Evolutionary conservation across 108 stramenopile genomes (phyloP).

Genomic region (Epithemia pelagica): DNA sequence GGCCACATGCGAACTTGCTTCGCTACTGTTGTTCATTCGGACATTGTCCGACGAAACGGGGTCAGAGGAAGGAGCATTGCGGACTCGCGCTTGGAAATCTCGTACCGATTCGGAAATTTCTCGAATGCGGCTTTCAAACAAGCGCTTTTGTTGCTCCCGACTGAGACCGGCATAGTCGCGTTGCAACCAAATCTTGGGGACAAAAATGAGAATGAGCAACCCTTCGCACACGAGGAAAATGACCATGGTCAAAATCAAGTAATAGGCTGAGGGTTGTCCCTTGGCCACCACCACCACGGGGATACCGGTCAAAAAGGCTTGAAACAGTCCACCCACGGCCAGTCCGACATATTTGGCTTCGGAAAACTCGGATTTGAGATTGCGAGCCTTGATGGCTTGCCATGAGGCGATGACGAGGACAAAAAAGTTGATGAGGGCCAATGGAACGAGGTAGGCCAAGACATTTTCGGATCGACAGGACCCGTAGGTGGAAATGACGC

Average conservation of each 20-base stretch:
- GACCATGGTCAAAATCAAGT: conserved; percentile 11
- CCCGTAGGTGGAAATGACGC: conserved; percentile 18
- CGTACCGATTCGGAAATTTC: too few species aligned
- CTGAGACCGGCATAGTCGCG: too few species aligned
- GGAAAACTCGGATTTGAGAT: conserved; percentile 23
- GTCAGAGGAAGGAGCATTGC: too few species aligned
- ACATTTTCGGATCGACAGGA: conserved; percentile 1
- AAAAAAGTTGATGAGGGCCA: conserved; percentile 15
- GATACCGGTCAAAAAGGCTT: conserved; percentile 24
- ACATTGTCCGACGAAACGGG: too few species aligned
- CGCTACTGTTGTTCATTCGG: too few species aligned
- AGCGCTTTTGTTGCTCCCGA: too few species aligned
- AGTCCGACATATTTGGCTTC: conserved; percentile 30
- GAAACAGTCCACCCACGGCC: conserved; percentile 21
- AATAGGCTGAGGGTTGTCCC: conserved; percentile 21
- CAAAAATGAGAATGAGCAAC: conserved; percentile 29
- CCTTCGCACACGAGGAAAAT: conserved; percentile 17
- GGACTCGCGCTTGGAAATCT: too few species aligned
- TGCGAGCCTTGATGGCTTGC: conserved; percentile 32
- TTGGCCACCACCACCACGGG: conserved; percentile 22
- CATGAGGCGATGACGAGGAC: conserved; percentile 24
- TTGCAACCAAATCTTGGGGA: conserved; percentile 45
- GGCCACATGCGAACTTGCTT: too few species aligned
- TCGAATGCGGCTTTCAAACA: too few species aligned
- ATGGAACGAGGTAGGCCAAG: conserved; percentile 6